Conservation (phyloP, 768 basidiomycete genomes). For the Trametes gibbosa region DNA sequence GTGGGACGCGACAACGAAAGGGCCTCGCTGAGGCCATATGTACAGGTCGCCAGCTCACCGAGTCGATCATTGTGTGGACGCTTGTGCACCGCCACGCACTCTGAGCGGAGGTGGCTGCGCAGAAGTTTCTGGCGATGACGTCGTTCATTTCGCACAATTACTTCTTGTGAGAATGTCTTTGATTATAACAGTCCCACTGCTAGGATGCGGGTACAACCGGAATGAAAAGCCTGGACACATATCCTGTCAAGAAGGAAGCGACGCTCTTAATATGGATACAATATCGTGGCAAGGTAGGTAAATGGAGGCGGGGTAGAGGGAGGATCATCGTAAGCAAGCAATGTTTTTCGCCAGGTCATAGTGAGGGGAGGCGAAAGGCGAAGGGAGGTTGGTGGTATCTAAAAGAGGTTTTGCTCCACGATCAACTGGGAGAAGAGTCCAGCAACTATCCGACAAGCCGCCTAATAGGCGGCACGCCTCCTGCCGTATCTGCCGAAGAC, state of each 20-base stretch:
- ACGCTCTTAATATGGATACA: not conserved
- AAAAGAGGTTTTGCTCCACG: not conserved
- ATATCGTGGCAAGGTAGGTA: not conserved
- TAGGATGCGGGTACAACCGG: not conserved
- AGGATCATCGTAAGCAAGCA: not conserved
- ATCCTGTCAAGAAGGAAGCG: not conserved
- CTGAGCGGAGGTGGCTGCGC: too few relatives aligned
- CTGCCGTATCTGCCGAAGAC: conserved; percentile 64
- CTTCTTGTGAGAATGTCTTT: too few relatives aligned
- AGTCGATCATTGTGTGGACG: too few relatives aligned
- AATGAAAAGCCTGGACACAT: not conserved
- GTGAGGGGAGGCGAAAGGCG: not conserved
- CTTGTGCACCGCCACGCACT: too few relatives aligned
- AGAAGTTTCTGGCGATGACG: too few relatives aligned
- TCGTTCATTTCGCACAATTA: too few relatives aligned
- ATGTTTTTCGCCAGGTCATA: not conserved
- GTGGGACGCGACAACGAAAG: too few relatives aligned
- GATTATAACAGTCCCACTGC: not conserved
- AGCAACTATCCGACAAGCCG: not conserved
- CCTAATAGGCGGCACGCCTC: conserved; percentile 14
- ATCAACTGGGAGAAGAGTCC: too few relatives aligned
- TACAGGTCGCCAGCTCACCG: too few relatives aligned
- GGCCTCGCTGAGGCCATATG: too few relatives aligned
- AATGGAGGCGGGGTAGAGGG: not conserved
- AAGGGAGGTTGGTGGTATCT: not conserved